Percentiles rank a stretch among this genome's conserved stretches.
Evolutionary conservation across 495 filamentous ascomycete species (phyloP).

Genomic region (Talaromyces proteolyticus): DNA sequence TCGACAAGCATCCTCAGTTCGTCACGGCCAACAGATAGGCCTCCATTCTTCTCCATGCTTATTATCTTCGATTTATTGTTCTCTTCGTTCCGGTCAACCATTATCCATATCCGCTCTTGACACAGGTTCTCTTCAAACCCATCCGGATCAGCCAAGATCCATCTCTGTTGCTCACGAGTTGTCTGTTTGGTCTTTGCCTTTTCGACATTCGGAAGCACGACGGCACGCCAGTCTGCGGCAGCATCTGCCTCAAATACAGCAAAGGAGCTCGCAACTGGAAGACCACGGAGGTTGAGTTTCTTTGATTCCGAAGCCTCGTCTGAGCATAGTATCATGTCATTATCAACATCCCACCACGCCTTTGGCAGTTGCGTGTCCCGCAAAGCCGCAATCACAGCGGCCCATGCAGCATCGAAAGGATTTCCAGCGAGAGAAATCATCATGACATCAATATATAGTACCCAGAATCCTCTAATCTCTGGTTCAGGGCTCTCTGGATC

Average conservation of each 20-base stretch:
- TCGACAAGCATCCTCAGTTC: constrained; percentile 49
- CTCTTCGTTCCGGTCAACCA: constrained; percentile 58
- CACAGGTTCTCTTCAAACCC: constrained; percentile 80
- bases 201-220: constrained; percentile 32
- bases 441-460: constrained; percentile 86
- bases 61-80: constrained; percentile 49
- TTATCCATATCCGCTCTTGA: constrained; percentile 64
- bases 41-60: constrained; percentile 77
- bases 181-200: constrained; percentile 27
- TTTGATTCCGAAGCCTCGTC: constrained; percentile 41
- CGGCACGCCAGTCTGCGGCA: constrained; percentile 30
- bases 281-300: constrained; percentile 44
- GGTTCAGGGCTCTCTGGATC: constrained; percentile 12
- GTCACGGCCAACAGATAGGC: constrained; percentile 50
- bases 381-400: constrained; percentile 75
- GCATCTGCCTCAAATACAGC: constrained; percentile 67
- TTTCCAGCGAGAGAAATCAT: constrained; percentile 89
- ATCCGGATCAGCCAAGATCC: constrained; percentile 86
- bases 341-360: constrained; percentile 82
- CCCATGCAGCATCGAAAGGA: constrained; percentile 86
- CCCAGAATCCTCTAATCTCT: constrained; percentile 83
- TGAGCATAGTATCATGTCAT: constrained; percentile 71
- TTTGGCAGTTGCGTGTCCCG: constrained; percentile 69
- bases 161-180: constrained; percentile 46
- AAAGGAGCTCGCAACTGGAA: constrained; percentile 69